A percentile compares a stretch with the other conserved stretches of the same genome.
phyloP scores from a whole-genome alignment of 2,329 filamentous ascomycete species.

The Colletotrichum cereale region DNA sequence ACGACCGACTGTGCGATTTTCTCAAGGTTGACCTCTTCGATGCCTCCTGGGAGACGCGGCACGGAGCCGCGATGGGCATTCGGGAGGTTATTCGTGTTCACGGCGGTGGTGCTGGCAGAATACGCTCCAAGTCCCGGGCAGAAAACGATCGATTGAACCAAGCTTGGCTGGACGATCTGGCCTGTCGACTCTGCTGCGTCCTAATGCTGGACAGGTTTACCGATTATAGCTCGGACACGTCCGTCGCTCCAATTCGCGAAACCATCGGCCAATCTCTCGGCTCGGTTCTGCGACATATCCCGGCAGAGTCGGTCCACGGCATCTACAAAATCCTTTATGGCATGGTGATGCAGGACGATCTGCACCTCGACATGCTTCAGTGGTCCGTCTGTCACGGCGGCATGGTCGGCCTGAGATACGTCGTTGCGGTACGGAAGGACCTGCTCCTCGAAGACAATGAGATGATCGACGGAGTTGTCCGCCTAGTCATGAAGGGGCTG shows the following conservation, averaged over 20 bases:
- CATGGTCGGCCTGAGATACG: constrained; percentile 95
- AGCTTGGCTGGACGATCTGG: constrained; percentile 91
- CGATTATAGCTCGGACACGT: constrained; percentile 97
- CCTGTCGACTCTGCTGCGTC: constrained; percentile 94
- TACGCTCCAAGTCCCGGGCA: constrained; percentile 74
- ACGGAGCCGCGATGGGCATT: constrained; percentile 95
- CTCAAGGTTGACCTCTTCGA: constrained; percentile 95
- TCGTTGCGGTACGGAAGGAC: constrained; percentile 95
- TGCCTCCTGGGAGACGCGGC: constrained; percentile 92
- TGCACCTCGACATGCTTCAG: constrained; percentile 77
- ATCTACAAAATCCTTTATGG: constrained; percentile 88
- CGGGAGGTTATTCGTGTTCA: constrained; percentile 94
- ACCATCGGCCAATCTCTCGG: constrained; percentile 95
- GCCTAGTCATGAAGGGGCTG: constrained; percentile 94
- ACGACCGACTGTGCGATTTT: constrained; percentile 92
- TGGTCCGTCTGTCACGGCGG: constrained; percentile 98
- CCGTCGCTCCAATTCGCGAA: constrained; percentile 94
- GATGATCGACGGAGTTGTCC: constrained; percentile 92
- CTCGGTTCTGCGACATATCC: constrained; percentile 87
- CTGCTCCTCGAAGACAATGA: constrained; percentile 84
- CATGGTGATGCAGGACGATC: constrained; percentile 91
- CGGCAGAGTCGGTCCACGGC: constrained; percentile 81
- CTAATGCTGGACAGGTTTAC: constrained; percentile 98
- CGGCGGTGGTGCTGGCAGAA: constrained; percentile 86
- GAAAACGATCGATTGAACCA: constrained; percentile 87